Evolutionary conservation across 164 flowering plant species (phyloP).

Genomic region (Saururus chinensis): DNA sequence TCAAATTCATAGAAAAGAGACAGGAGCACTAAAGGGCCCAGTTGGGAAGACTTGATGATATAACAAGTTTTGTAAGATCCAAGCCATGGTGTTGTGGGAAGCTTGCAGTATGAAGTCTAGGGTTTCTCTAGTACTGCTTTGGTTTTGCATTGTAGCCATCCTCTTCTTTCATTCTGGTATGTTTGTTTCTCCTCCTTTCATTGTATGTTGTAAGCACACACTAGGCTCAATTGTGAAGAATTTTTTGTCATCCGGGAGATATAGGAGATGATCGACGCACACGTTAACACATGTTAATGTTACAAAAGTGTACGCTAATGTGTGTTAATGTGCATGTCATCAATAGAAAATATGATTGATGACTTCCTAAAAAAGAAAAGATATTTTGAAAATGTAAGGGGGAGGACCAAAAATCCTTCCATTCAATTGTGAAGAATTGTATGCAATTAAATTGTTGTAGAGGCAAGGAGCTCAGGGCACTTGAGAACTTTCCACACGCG

Average conservation of each 20-base stretch:
- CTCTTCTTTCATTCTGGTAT: conserved; percentile 35
- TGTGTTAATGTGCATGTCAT: too few species aligned
- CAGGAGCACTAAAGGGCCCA: background rate
- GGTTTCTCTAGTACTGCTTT: conserved; percentile 11
- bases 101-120: background rate
- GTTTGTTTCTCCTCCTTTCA: background rate
- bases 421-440: too few species aligned
- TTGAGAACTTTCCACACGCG: conserved; percentile 2
- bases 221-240: background rate
- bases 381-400: too few species aligned
- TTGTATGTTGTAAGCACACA: background rate
- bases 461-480: conserved; percentile 31
- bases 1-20: conserved; percentile 1
- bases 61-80: background rate
- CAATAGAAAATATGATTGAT: too few species aligned
- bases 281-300: too few species aligned
- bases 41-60: background rate
- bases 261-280: too few species aligned
- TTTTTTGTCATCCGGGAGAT: too few species aligned
- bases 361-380: too few species aligned
- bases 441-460: conserved; percentile 13
- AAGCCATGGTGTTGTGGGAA: conserved; percentile 3
- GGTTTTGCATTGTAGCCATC: conserved; percentile 16
- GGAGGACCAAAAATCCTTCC: too few species aligned
- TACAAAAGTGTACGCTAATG: too few species aligned